Evolutionary conservation across 345 rosid genomes (phyloP).

Genomic region (Lagerstroemia speciosa): DNA sequence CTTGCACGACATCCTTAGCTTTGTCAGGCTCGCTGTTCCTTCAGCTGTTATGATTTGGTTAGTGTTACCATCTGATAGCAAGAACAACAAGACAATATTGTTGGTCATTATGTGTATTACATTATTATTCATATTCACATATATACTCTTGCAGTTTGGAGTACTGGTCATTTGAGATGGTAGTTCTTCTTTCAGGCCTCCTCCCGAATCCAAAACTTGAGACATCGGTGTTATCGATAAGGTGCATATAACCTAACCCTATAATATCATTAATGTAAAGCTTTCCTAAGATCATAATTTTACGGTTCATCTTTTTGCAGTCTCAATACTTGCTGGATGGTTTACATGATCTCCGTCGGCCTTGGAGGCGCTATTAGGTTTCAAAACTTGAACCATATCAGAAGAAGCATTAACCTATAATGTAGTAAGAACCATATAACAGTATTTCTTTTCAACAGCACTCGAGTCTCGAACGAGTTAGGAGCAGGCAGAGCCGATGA

Average conservation of each 20-base stretch:
- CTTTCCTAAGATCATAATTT: neutral
- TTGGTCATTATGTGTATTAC: neutral
- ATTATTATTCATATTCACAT: neutral
- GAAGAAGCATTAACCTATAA: neutral
- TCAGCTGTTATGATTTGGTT: slow-evolving; percentile 55
- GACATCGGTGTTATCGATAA: slow-evolving; percentile 14
- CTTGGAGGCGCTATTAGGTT: slow-evolving; percentile 65
- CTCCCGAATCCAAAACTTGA: slow-evolving; percentile 15
- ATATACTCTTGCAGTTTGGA: slow-evolving; percentile 10
- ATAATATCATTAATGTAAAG: neutral
- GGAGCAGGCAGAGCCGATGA: slow-evolving; percentile 17
- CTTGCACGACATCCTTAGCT: slow-evolving; percentile 25
- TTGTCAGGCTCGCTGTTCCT: slow-evolving; percentile 46
- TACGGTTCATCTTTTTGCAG: slow-evolving; percentile 16
- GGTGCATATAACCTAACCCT: neutral
- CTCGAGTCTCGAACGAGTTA: slow-evolving; percentile 22
- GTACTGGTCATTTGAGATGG: slow-evolving; percentile 20
- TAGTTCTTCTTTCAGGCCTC: slow-evolving; percentile 8
- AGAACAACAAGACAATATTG: neutral
- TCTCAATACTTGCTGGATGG: slow-evolving; percentile 61
- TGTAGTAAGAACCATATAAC: neutral
- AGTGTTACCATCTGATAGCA: neutral
- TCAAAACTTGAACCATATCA: too few species aligned
- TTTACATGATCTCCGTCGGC: slow-evolving; percentile 60
- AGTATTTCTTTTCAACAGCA: slow-evolving; percentile 8